Base-by-base conservation (phyloP, 2,329 filamentous ascomycete species). In the Pestalotiopsis sp. region DNA sequence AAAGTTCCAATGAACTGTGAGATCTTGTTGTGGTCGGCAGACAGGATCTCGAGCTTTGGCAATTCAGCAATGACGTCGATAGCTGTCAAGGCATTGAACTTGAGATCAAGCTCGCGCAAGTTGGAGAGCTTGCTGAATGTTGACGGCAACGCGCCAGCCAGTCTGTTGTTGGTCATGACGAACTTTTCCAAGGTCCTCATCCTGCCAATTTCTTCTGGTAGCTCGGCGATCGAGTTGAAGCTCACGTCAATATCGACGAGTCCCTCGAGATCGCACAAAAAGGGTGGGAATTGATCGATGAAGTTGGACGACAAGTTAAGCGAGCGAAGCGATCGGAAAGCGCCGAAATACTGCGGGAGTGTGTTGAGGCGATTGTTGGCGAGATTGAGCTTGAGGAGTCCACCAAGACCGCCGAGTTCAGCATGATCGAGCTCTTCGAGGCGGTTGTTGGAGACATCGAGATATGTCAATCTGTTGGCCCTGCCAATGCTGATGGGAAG, bases 231-330 rank as follows among this genome's bases (percentile, higher is more conserved):
- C 55, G 91, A 88, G 77, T 99, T 99, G 86, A 99, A 99, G 78
- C 95, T 98, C 76, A 99, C 89, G 75, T 99, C 96, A 55, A 99
- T 87, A 76, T 99, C 95, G 13, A 97, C 92, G 59, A 99, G 82
- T 57, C 91, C 94, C 71, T 89, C 89, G 22, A 99, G 82, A 26
- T 93, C 87, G 78, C 94, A 95, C 24, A 99, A 84, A 73, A 97
- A 97, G 24, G 91, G 85, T 0, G 96, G 96, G 70, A 99, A 97
- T 55, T 88, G 88, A 67, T 91, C 91, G 66, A 99, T 86, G 69
- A 93, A 94, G 78, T 99, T 99, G 1, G 96, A 99, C 1, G 95
- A 97, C 62, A 99, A 85, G 75, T 97, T 98, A 68, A 99, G 82
- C 71, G 90, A 95, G 70, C 96, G 88, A 69, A 99, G 83, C 4